A percentile compares a stretch with the other conserved stretches of the same genome.
Evolutionary conservation across 2,329 filamentous ascomycete genomes (phyloP).

Genomic region (Monosporascus sp.): DNA sequence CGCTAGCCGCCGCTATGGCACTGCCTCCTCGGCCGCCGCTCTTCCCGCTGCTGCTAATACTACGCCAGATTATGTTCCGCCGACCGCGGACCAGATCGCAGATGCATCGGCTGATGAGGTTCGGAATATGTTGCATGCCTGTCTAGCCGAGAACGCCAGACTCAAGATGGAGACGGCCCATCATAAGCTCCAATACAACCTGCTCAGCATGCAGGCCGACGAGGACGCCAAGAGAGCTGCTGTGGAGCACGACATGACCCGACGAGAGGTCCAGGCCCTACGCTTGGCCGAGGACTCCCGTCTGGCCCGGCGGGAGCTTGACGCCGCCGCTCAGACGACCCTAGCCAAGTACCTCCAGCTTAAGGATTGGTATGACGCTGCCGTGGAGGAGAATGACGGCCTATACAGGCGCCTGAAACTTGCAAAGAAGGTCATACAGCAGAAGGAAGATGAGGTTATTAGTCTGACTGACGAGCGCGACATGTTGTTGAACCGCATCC

Average conservation of each 20-base stretch:
- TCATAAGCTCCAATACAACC: slow-evolving; percentile 82
- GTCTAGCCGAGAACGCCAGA: slow-evolving; percentile 51
- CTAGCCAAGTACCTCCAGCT: slow-evolving; percentile 55
- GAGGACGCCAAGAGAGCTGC: slow-evolving; percentile 82
- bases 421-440: slow-evolving; percentile 73
- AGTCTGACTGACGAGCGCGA: slow-evolving; percentile 70
- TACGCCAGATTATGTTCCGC: slow-evolving; percentile 39
- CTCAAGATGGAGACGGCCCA: slow-evolving; percentile 81
- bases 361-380: slow-evolving; percentile 59
- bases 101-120: slow-evolving; percentile 52
- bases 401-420: slow-evolving; percentile 62
- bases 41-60: slow-evolving; percentile 1
- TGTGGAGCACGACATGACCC: slow-evolving; percentile 89
- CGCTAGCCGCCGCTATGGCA: slow-evolving; percentile 23
- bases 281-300: slow-evolving; percentile 67
- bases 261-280: slow-evolving; percentile 79
- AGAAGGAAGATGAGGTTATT: slow-evolving; percentile 69
- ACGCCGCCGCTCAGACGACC: slow-evolving; percentile 46
- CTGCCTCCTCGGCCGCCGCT: slow-evolving; percentile 13
- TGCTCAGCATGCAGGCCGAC: slow-evolving; percentile 77
- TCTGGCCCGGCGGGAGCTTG: slow-evolving; percentile 52
- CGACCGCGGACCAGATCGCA: slow-evolving; percentile 44
- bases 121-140: slow-evolving; percentile 49
- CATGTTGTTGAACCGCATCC: slow-evolving; percentile 75
- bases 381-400: slow-evolving; percentile 60